Evolutionary conservation across 2,329 filamentous ascomycete genomes (phyloP), one percentile per base, ranked within the genome.

Genomic region (Lachnellula hyalina): DNA sequence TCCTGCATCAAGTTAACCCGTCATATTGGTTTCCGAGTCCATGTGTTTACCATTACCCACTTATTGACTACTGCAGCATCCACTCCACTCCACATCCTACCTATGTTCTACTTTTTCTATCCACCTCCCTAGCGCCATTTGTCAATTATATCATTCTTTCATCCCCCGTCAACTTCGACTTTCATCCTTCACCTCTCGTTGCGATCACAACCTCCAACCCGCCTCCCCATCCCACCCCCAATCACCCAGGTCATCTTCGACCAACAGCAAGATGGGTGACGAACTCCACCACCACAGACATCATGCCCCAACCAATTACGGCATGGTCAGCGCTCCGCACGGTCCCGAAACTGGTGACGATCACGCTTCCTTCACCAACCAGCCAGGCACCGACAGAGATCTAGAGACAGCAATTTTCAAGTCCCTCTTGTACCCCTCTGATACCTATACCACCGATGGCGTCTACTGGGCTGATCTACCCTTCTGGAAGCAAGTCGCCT

Each of bases 391-490:
- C 28, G 28, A 32, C 28, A 38, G 54, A 3, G 41, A 44, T 14
- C 21, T 44, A 5, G 41, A 11, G 49, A 51, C 5, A 51, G 56
- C 55, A 84, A 88, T 86, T 64, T 96, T 96, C 75, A 80, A 87
- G 65, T 83, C 86, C 63, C 77, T 96, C 55, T 87, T 95, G 54
- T 87, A 89, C 53, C 93, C 93, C 2, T 89, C 95, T 68, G 93
- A 97, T 74, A 87, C 85, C 60, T 96, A 93, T 74, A 89, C 87
- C 53, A 73, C 80, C 53, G 83, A 92, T 19, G 93, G 93, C 58
- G 80, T 83, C 62, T 97, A 97, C 80, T 97, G 92, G 92, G 93
- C 92, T 35, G 93, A 96, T 69, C 77, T 97, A 65, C 84, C 86
- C 19, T 68, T 90, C 49, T 65, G 72, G 57, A 74, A 93, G 75